phyloP scores from a whole-genome alignment of 208 protist genomes.

The Trypanosomatidae sp. region DNA sequence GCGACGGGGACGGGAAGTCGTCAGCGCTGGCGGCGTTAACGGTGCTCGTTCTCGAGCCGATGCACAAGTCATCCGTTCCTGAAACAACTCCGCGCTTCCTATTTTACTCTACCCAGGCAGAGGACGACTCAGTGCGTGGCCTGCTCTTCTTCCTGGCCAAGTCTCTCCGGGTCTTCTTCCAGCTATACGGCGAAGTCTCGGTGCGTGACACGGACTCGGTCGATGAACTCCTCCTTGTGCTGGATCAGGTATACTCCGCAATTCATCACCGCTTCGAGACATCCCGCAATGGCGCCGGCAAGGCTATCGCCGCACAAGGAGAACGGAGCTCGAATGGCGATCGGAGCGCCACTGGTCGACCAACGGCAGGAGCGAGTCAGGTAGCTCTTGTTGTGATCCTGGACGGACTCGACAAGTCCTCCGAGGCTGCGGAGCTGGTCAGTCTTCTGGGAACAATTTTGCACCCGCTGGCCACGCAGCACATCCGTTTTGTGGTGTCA shows the following conservation, averaged over 20 bases:
- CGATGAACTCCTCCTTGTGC: conserved; percentile 43
- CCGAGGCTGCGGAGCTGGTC: conserved; percentile 49
- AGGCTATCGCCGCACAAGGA: not conserved
- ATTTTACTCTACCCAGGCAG: conserved; percentile 68
- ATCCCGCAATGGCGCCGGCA: not conserved
- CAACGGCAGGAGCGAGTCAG: not conserved
- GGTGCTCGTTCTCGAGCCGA: conserved; percentile 31
- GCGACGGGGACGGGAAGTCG: conserved; percentile 78
- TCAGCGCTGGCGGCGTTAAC: conserved; percentile 53
- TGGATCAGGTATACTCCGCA: conserved; percentile 53
- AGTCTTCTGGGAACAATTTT: conserved; percentile 53
- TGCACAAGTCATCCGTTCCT: not conserved
- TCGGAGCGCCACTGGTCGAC: not conserved
- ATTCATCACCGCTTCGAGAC: conserved; percentile 32
- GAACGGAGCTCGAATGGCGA: not conserved
- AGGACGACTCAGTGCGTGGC: conserved; percentile 48
- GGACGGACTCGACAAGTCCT: conserved; percentile 67
- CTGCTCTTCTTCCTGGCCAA: conserved; percentile 59
- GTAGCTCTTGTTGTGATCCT: conserved; percentile 49
- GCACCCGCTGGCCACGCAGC: conserved; percentile 28
- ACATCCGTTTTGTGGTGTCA: conserved; percentile 68
- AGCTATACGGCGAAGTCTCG: conserved; percentile 49
- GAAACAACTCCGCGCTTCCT: conserved; percentile 27
- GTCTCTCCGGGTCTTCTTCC: conserved; percentile 37
- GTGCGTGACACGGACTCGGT: conserved; percentile 53